These are phyloP conservation scores for Fallopia convolvulus DNA, from an alignment of 148 eudicot species.

Conservation along the genomic window DNA sequence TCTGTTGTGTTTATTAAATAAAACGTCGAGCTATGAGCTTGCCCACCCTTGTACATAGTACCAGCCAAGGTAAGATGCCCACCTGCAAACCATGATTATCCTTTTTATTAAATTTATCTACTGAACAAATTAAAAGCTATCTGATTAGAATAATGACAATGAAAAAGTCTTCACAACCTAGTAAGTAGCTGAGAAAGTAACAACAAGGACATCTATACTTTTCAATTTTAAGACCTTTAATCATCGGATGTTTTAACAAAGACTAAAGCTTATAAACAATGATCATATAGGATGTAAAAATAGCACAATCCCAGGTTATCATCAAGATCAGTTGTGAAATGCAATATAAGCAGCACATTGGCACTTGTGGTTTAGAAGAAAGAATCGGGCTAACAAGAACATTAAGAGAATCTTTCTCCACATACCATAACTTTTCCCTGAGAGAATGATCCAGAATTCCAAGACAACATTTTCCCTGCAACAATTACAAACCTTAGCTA, in stretches of 20 bases:
- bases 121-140: neutral
- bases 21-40: constrained; percentile 47
- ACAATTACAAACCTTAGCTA: neutral
- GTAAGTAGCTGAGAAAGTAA: neutral
- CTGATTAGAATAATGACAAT: neutral
- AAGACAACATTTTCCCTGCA: constrained; percentile 66
- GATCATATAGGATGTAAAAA: no score
- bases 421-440: constrained; percentile 52
- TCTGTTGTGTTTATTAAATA: constrained; percentile 15
- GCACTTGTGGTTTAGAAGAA: neutral
- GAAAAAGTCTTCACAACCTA: neutral
- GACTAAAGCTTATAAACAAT: neutral
- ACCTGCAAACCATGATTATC: constrained; percentile 31
- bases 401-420: neutral
- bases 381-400: neutral
- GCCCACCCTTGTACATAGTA: constrained; percentile 56
- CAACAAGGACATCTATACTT: neutral
- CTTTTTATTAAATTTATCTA: neutral
- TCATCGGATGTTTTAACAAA: neutral
- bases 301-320: no score
- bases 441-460: constrained; percentile 40
- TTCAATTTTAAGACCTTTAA: neutral
- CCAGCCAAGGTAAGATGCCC: constrained; percentile 64
- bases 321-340: neutral
- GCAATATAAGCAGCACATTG: neutral